Conservation (phyloP, 1,139 yeast species). For the Suhomyces chickasaworum region DNA sequence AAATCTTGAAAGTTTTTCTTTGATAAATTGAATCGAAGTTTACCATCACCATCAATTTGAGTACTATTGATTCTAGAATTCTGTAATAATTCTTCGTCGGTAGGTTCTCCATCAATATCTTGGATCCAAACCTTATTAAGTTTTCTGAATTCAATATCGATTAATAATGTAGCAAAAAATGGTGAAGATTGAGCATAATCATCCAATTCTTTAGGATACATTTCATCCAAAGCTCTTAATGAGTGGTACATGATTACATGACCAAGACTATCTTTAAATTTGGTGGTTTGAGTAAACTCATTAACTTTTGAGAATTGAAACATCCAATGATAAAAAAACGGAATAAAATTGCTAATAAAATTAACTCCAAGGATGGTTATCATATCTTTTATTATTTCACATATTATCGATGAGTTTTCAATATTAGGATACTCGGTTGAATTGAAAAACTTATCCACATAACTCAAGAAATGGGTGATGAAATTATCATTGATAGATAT, state of each 20-base stretch:
- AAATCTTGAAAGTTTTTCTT: conserved; percentile 34
- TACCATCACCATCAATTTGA: conserved; percentile 12
- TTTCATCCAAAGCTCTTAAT: conserved; percentile 31
- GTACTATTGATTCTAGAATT: conserved; percentile 9
- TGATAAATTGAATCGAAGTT: conserved; percentile 13
- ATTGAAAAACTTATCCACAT: conserved; percentile 36
- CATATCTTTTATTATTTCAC: conserved; percentile 32
- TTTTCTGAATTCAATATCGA: conserved; percentile 34
- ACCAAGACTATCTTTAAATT: conserved; percentile 40
- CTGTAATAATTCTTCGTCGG: conserved; percentile 20
- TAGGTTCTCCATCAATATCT: conserved; percentile 27
- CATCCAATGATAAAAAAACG: conserved; percentile 53
- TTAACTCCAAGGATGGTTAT: conserved; percentile 46
- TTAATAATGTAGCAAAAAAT: conserved; percentile 26
- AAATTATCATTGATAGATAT: conserved; percentile 41
- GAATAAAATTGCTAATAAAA: conserved; percentile 47
- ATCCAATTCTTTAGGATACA: conserved; percentile 31
- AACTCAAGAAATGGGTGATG: conserved; percentile 35
- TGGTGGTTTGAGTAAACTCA: conserved; percentile 19
- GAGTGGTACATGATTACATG: conserved; percentile 32
- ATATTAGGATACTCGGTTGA: conserved; percentile 25
- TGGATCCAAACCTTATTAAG: conserved; percentile 33
- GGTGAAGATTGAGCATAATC: conserved; percentile 29
- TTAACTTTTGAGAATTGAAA: conserved; percentile 20
- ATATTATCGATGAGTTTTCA: conserved; percentile 26